Evolutionary conservation across 257 asterid genomes (phyloP).

Genomic region (Handroanthus guayacan): DNA sequence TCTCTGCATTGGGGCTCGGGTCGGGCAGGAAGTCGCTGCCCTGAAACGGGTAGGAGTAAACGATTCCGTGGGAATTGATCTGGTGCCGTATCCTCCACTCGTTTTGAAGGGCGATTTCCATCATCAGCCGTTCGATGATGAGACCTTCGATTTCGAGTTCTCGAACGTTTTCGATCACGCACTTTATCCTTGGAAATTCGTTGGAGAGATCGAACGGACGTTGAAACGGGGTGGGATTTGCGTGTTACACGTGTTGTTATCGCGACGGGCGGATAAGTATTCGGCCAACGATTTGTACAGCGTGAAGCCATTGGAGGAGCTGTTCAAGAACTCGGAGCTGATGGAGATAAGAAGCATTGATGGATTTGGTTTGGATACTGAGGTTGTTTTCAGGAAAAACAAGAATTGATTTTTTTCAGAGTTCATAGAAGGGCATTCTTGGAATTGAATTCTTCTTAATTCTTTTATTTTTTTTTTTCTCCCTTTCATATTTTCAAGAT

Average conservation of each 20-base stretch:
- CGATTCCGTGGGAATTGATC: conserved; percentile 82
- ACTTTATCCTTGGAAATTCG: conserved; percentile 78
- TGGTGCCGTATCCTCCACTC: conserved; percentile 88
- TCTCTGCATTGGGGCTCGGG: conserved; percentile 85
- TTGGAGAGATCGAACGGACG: conserved; percentile 89
- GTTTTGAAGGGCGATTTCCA: conserved; percentile 93
- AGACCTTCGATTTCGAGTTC: conserved; percentile 79
- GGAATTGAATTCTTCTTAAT: conserved; percentile 17
- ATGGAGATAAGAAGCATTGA: conserved; percentile 64
- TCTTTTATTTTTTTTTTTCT: conserved; percentile 12
- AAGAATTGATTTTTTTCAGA: not conserved
- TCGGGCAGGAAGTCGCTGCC: conserved; percentile 97
- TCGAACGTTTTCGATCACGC: conserved; percentile 98
- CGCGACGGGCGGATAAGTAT: conserved; percentile 77
- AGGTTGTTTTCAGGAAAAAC: conserved; percentile 75
- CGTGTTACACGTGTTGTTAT: conserved; percentile 79
- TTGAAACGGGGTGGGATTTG: conserved; percentile 72
- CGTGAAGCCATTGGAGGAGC: conserved; percentile 71
- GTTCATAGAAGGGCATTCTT: not conserved
- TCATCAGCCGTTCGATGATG: conserved; percentile 73
- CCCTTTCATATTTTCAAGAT: conserved; percentile 8
- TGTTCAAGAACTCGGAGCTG: conserved; percentile 72
- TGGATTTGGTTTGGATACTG: conserved; percentile 93
- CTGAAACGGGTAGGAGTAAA: conserved; percentile 67
- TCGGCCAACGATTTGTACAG: conserved; percentile 90